Evolutionary conservation across 805 yeast species (phyloP).

Genomic region (Cyberlindnera japonica): DNA sequence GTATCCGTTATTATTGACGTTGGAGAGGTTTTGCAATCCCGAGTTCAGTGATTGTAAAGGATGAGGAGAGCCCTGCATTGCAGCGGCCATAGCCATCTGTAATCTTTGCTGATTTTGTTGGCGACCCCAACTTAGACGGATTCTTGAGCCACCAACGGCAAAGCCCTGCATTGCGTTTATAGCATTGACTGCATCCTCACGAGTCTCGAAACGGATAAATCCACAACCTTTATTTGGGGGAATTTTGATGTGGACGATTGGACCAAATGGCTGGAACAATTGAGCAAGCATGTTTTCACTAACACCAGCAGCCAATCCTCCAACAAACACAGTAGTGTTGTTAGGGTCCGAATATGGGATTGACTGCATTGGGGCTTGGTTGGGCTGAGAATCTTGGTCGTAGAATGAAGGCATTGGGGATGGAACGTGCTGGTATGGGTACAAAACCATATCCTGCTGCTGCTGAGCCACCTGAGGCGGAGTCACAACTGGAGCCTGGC

Average conservation of each 20-base stretch:
- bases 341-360: slow-evolving; percentile 47
- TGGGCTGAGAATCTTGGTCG: slow-evolving; percentile 12
- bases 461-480: slow-evolving; percentile 20
- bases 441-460: slow-evolving; percentile 23
- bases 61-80: slow-evolving; percentile 9
- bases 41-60: too few species aligned
- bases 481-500: background rate
- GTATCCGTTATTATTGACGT: background rate
- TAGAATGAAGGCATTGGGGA: slow-evolving; percentile 18
- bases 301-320: slow-evolving; percentile 65
- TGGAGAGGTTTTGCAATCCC: background rate
- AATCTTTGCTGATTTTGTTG: slow-evolving; percentile 27
- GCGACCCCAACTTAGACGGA: slow-evolving; percentile 75
- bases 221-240: slow-evolving; percentile 83
- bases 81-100: slow-evolving; percentile 21
- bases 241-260: slow-evolving; percentile 62
- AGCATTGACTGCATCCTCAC: slow-evolving; percentile 76
- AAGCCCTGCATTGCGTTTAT: slow-evolving; percentile 78
- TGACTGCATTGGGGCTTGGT: slow-evolving; percentile 9
- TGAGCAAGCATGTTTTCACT: slow-evolving; percentile 57
- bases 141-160: slow-evolving; percentile 67
- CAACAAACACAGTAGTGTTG: slow-evolving; percentile 76
- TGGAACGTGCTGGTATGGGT: slow-evolving; percentile 24
- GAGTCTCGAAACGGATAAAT: slow-evolving; percentile 60
- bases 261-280: slow-evolving; percentile 72